Percentiles rank a stretch among this genome's conserved stretches.
Conservation (phyloP, 345 rosid genomes). For the Citrus hindsii region DNA sequence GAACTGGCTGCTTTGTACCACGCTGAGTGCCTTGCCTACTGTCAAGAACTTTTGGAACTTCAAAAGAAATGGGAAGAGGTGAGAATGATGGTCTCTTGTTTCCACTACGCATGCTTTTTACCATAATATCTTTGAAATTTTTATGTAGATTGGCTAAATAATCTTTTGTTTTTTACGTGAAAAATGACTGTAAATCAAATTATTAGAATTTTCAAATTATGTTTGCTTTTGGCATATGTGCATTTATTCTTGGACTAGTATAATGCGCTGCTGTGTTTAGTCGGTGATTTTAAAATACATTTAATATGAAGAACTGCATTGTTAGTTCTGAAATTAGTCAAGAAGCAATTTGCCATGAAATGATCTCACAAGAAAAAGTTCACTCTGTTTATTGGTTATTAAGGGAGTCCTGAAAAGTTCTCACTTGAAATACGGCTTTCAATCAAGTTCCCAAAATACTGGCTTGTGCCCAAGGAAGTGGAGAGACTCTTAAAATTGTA, state of each 20-base stretch:
- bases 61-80: conserved; percentile 84
- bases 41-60: conserved; percentile 78
- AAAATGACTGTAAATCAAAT: not conserved
- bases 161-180: not conserved
- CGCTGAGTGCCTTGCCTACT: conserved; percentile 72
- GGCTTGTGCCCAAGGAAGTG: not conserved
- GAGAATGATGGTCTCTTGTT: conserved; percentile 8
- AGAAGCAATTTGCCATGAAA: not conserved
- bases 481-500: not conserved
- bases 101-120: not conserved
- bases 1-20: conserved; percentile 87
- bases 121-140: not conserved
- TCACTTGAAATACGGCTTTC: not conserved
- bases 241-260: not conserved
- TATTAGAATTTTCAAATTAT: not conserved
- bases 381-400: not conserved
- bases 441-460: not conserved
- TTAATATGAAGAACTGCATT: not conserved
- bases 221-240: not conserved
- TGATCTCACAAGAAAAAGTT: not conserved
- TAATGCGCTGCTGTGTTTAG: not conserved
- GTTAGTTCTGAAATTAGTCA: not conserved
- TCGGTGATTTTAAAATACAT: not conserved
- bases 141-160: not conserved
- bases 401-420: not conserved